These are phyloP conservation scores for Phoenix roebelenii DNA, from an alignment of 176 grass and related monocot genomes.

Conservation along the genomic window DNA sequence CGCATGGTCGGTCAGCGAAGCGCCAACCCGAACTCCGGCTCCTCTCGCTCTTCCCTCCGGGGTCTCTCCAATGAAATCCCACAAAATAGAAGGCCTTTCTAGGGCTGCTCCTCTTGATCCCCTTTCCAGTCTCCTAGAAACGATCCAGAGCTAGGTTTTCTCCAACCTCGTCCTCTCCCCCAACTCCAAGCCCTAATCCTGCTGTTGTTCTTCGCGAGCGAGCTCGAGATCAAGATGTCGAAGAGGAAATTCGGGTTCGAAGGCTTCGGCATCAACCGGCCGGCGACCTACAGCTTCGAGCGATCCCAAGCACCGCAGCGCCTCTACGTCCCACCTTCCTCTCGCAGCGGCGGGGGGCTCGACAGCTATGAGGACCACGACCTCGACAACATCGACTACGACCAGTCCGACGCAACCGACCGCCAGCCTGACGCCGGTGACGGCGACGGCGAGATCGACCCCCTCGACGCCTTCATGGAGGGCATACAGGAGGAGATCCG, in stretches of 20 bases:
- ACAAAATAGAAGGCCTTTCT: too few species aligned
- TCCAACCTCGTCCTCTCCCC: neutral
- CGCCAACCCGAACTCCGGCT: too few species aligned
- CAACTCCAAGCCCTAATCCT: neutral
- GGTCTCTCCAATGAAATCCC: too few species aligned
- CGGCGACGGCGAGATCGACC: constrained; percentile 40
- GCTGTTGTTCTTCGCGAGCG: neutral
- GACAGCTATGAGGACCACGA: constrained; percentile 55
- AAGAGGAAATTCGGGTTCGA: constrained; percentile 77
- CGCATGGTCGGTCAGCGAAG: too few species aligned
- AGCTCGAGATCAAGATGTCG: constrained; percentile 38
- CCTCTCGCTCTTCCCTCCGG: too few species aligned
- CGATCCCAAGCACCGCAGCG: constrained; percentile 48
- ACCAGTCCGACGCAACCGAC: constrained; percentile 27
- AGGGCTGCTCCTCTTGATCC: too few species aligned
- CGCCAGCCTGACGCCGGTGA: neutral
- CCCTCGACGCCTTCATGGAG: constrained; percentile 94
- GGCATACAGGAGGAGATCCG: constrained; percentile 85
- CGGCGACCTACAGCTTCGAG: constrained; percentile 80
- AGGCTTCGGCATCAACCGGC: constrained; percentile 75
- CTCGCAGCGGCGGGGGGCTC: constrained; percentile 1
- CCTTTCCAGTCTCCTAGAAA: too few species aligned
- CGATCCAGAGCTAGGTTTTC: constrained; percentile 2
- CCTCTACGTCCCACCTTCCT: constrained; percentile 53
- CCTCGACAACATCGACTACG: constrained; percentile 88